Percentiles rank a stretch among this genome's conserved stretches.
phyloP scores from a whole-genome alignment of 2,329 filamentous ascomycete genomes.

The Metarhizium brunneum region DNA sequence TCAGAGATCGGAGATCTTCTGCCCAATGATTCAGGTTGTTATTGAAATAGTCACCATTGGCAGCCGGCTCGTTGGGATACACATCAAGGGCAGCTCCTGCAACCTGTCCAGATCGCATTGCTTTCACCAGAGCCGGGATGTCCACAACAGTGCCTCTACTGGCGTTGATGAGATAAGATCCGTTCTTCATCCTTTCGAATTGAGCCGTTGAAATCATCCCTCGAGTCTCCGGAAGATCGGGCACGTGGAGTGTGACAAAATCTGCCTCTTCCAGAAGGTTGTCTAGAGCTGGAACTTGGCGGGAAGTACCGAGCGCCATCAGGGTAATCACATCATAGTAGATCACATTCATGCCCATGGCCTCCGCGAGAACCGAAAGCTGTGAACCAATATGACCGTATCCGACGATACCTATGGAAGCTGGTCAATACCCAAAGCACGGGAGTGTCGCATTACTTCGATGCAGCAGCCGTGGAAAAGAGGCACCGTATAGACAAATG shows the following conservation, averaged over 20 bases:
- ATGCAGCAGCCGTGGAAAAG: background rate
- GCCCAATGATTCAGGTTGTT: conserved; percentile 74
- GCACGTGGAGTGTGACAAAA: conserved; percentile 92
- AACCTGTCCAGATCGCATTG: conserved; percentile 76
- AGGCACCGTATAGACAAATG: background rate
- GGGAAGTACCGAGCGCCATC: conserved; percentile 86
- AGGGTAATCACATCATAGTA: conserved; percentile 94
- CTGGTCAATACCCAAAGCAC: background rate
- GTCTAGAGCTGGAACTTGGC: conserved; percentile 70
- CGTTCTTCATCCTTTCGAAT: conserved; percentile 82
- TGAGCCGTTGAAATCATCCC: conserved; percentile 79
- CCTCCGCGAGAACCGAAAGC: conserved; percentile 87
- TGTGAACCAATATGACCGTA: conserved; percentile 98
- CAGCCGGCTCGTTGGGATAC: conserved; percentile 86
- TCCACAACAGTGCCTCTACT: conserved; percentile 90
- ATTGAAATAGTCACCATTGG: conserved; percentile 93
- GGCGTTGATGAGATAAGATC: conserved; percentile 92
- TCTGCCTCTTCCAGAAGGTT: conserved; percentile 71
- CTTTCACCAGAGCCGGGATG: conserved; percentile 82
- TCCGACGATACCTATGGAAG: conserved; percentile 65
- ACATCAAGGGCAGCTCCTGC: conserved; percentile 95
- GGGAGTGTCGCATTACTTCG: background rate
- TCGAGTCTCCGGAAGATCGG: conserved; percentile 84
- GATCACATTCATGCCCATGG: conserved; percentile 96
- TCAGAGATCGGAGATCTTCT: conserved; percentile 73